Base-by-base conservation (phyloP, 2,329 filamentous ascomycete species). In the Aureobasidium vineae region DNA sequence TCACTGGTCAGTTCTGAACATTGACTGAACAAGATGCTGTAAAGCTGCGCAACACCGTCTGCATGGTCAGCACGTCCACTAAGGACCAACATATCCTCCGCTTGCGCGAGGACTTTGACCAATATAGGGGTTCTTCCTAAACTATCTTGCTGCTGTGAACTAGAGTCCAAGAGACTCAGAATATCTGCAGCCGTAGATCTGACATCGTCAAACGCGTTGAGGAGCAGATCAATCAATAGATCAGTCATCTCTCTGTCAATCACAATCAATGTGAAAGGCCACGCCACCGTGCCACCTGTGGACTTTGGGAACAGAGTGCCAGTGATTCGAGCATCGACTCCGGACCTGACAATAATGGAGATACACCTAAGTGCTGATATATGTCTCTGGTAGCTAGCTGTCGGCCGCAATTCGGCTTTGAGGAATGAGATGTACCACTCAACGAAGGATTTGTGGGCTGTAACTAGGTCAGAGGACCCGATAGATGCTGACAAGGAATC, bases 171-270 rank as follows among this genome's bases (percentile, higher is more conserved):
- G 86, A 83, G 43, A 79, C 77, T 74, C 40, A 87, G 72, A 6
- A 84, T 75, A 16, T 75, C 74, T 16, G 83, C 76, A 8, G 85
- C 78, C 1, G 77, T 78, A 54, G 79, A 86, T 70, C 94, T 85
- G 5, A 98, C 90, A 76, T 99, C 95, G 66, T 98, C 95, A 73
- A 96, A 99, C 0, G 94, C 91, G 72, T 99, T 91, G 73, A 96
- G 82, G 8, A 96, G 78, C 26, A 97, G 84, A 75, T 97, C 92
- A 16, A 93, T 79, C 7, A 98, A 79, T 5, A 88, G 81, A 56
- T 89, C 82, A 13, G 86, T 77, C 79, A 89, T 61, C 3, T 70
- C 69, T 1, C 56, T 13, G 60, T 75, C 77, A 21, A 84, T 77
- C 4, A 86, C 75, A 2, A 78, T 74, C 15, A 84, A 66, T 23